phyloP scores from a whole-genome alignment of 192 early-diverging fungal genomes.

The Mortierella hygrophila region DNA sequence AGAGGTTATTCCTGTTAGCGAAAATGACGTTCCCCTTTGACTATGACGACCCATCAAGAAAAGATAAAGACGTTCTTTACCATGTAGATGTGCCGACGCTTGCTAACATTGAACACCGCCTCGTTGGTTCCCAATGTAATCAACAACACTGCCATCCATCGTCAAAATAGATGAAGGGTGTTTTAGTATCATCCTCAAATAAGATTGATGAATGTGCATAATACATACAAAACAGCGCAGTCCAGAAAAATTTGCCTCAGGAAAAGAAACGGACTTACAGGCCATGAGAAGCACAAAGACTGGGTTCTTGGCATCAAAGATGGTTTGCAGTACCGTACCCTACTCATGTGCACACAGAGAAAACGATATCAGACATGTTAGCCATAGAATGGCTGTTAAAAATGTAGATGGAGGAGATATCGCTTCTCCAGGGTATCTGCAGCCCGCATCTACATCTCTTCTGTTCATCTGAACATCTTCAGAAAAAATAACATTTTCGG shows the following conservation, averaged over 20 bases:
- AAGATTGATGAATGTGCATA: background rate
- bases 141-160: constrained; percentile 58
- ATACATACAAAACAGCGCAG: background rate
- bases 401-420: background rate
- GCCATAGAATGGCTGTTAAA: background rate
- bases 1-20: background rate
- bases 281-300: constrained; percentile 71
- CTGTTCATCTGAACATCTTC: no score
- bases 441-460: no score
- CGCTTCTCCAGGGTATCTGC: background rate
- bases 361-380: no score
- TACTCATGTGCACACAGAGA: constrained; percentile 12
- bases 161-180: background rate
- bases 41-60: background rate
- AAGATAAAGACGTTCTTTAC: constrained; percentile 56
- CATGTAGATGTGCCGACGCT: constrained; percentile 80
- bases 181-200: background rate
- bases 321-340: constrained; percentile 75
- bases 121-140: constrained; percentile 76
- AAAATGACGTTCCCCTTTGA: background rate
- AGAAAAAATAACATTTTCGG: no score
- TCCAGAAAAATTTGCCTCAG: no score
- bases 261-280: constrained; percentile 42
- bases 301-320: constrained; percentile 73
- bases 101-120: constrained; percentile 77